Evolutionary conservation across 2,329 filamentous ascomycete genomes (phyloP).

Genomic region (Blastomyces parvus): DNA sequence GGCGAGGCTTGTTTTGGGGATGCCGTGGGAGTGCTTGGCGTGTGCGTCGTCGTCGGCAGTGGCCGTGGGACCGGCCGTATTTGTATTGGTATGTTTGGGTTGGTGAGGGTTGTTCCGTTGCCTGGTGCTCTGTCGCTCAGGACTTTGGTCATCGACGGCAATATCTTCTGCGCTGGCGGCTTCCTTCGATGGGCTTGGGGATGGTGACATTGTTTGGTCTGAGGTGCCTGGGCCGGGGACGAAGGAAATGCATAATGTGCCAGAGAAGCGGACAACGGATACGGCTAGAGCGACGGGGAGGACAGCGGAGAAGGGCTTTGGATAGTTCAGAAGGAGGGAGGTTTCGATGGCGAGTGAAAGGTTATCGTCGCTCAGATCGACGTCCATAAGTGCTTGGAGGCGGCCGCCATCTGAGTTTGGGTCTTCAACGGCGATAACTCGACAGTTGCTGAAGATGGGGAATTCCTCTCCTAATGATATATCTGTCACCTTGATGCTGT

Average conservation of each 20-base stretch:
- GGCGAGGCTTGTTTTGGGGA: constrained; percentile 72
- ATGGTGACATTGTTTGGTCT: constrained; percentile 19
- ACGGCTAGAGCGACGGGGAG: constrained; percentile 87
- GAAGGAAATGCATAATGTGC: constrained; percentile 86
- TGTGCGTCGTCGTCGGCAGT: constrained; percentile 10
- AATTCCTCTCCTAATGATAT: constrained; percentile 93
- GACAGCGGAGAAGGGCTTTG: constrained; percentile 77
- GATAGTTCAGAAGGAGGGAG: constrained; percentile 87
- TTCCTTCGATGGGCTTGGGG: constrained; percentile 22
- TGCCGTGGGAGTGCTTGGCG: constrained; percentile 45
- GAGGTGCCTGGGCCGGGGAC: constrained; percentile 53
- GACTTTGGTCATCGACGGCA: constrained; percentile 1
- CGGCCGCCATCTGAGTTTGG: constrained; percentile 56
- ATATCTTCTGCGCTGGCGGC: neutral
- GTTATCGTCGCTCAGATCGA: constrained; percentile 83
- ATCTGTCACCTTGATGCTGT: constrained; percentile 88
- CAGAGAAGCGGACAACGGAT: constrained; percentile 86
- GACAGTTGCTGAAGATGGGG: constrained; percentile 96
- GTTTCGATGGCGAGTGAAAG: constrained; percentile 93
- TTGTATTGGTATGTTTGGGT: constrained; percentile 19
- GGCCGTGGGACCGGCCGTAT: constrained; percentile 9
- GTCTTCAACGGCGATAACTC: constrained; percentile 71
- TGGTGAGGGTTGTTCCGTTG: neutral
- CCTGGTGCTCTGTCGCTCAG: neutral
- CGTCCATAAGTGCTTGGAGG: constrained; percentile 90